Conservation (phyloP, 129 eudicot species). For the Glebionis coronaria region DNA sequence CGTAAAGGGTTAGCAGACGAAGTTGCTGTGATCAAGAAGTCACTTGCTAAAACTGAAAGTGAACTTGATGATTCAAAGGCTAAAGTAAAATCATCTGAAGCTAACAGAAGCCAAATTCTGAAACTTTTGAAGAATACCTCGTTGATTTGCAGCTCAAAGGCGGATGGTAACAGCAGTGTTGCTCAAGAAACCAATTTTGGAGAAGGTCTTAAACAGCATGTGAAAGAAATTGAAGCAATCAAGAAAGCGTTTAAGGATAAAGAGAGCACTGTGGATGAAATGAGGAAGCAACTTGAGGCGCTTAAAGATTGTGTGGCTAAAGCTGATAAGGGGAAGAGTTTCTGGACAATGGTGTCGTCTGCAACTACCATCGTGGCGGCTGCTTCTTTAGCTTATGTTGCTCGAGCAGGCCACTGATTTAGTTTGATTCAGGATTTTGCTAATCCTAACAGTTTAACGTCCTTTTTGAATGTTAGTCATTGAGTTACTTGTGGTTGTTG, state of each 20-base stretch:
- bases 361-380: conserved; percentile 75
- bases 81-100: conserved; percentile 38
- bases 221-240: conserved; percentile 52
- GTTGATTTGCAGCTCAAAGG: conserved; percentile 27
- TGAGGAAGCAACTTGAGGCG: conserved; percentile 52
- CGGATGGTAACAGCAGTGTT: conserved; percentile 17
- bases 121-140: conserved; percentile 48
- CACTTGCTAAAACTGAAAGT: conserved; percentile 33
- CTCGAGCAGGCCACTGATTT: conserved; percentile 32
- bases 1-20: conserved; percentile 34
- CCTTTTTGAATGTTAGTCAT: conserved; percentile 23
- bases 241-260: conserved; percentile 53
- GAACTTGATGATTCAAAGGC: conserved; percentile 39
- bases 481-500: conserved; percentile 12
- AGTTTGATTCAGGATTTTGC: conserved; percentile 19
- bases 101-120: conserved; percentile 31
- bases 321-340: conserved; percentile 60
- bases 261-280: conserved; percentile 42
- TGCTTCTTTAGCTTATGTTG: conserved; percentile 52
- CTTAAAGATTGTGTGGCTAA: conserved; percentile 48
- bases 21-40: conserved; percentile 33
- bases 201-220: conserved; percentile 31
- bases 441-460: conserved; percentile 33
- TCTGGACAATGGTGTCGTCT: conserved; percentile 74
- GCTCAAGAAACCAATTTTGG: conserved; percentile 14